phyloP scores from a whole-genome alignment of 140 eudicot genomes.

The Flaveria floridana region DNA sequence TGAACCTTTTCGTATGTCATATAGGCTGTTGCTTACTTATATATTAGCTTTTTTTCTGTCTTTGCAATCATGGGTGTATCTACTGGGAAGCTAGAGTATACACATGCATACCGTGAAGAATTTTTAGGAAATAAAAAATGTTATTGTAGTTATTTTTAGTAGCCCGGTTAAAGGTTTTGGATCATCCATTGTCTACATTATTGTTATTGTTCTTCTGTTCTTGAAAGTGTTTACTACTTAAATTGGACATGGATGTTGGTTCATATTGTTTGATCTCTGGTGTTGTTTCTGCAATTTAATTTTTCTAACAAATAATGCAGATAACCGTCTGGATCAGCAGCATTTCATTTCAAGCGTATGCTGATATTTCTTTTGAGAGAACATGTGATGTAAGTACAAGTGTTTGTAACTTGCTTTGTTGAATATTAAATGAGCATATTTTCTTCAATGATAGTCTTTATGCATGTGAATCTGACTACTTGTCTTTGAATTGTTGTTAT shows the following conservation, averaged over 20 bases:
- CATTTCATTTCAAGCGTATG: constrained; percentile 79
- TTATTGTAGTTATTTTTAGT: not conserved
- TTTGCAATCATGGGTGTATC: not conserved
- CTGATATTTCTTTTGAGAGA: constrained; percentile 77
- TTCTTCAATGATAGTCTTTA: not conserved
- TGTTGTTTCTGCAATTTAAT: constrained; percentile 8
- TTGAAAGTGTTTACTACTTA: not conserved
- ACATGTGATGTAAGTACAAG: constrained; percentile 71
- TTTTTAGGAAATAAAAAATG: not conserved
- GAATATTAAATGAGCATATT: not conserved
- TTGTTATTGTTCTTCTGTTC: not conserved
- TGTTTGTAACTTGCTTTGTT: constrained; percentile 1
- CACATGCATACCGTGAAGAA: not conserved
- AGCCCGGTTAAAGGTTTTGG: not conserved
- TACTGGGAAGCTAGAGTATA: not conserved
- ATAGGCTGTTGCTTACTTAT: not conserved
- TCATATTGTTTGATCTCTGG: not conserved
- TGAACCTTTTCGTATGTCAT: not conserved
- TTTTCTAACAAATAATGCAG: constrained; percentile 40
- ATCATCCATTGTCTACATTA: not conserved
- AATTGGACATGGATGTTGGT: not conserved
- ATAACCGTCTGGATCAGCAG: constrained; percentile 82
- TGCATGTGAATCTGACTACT: constrained; percentile 8
- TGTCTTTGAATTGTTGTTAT: constrained; percentile 16
- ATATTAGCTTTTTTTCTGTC: not conserved